Base-by-base conservation (phyloP, 805 yeast genomes). In the Teunomyces atbi region DNA sequence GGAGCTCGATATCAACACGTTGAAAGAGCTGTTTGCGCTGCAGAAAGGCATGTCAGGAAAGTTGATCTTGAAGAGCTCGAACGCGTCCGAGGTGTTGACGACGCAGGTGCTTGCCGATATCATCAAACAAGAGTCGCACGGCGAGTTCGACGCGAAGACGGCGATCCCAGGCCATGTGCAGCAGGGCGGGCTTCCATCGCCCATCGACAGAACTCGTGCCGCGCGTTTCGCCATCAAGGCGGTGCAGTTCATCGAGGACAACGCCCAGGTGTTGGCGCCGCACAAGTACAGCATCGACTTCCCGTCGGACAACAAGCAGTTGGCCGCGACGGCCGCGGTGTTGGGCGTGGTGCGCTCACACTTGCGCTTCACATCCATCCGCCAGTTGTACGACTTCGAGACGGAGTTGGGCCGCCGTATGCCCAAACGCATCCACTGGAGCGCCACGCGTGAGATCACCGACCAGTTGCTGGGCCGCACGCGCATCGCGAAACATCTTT, bases 151-250 rank as follows among this genome's bases (percentile, higher is more conserved):
- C 59, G 86, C 94, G 13, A 84, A 95, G 65, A 90, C 96, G 4
- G 98, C 98, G 12, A 82, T 91, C 49, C 99, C 99, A 21, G 99
- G 99, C 26, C 98, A 92, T 63, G 94, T 92, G 48, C 99, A 94
- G 76, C 99, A 94, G 71, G 99, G 99, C 64, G 94, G 91, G 49
- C 79, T 82, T 45, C 99, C 99, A 42, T 84, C 96, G 6, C 89
- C 98, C 5, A 86, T 91, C 73, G 99, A 94, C 65, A 82, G 98
- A 66, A 84, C 90, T 32, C 79, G 84, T 53, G 96, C 96, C 5
- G 83, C 91, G 5, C 81, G 98, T 64, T 85, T 86, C 65, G 96
- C 96, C 3, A 86, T 92, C 55, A 86, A 83, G 68, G 89, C 97
- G 47, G 84, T 91, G 47, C 86, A 89, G 64, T 94, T 88, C 65